Evolutionary conservation across 129 eudicot species (phyloP), one percentile per base, ranked within the genome.

Genomic region (Apium graveolens): DNA sequence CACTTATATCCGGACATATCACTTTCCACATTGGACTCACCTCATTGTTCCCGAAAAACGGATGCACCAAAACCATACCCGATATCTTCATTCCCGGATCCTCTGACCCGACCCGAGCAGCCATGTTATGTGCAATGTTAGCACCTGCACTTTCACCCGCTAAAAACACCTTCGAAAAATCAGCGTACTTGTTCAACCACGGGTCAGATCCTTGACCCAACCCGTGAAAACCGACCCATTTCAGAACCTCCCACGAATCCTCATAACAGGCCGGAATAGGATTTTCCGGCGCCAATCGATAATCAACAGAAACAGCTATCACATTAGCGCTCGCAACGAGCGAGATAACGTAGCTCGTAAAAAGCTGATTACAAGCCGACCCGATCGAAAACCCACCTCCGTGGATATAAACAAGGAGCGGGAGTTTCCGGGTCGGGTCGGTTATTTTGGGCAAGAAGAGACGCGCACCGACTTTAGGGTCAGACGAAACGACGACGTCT

Each of bases 61-160:
- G 91, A 35, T 92, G 97, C 11, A 80, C 73, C 66, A 89, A 48
- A 29, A 82, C 79, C 80, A 84, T 18, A 60, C 97, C 94, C 41
- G 44, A 80, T n/a, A 89, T 69, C 43, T 86, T 86, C 69, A 84
- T 43, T 5, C 11, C 79, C 83, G 7, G 7, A 29, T 68, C 81
- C 11, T 79, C 75, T 2, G 42, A 44, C 11, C 91, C 84, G 43
- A 80, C 86, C 6, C 87, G 79, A 0, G 77, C 70, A 73, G 81
- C 83, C 81, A 87, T 46, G 82, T 82, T 78, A 32, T 89, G 89
- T 5, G 87, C 76, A 11, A 91, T 88, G 68, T 69, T 88, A 1
- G 84, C 93, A 6, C 97, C 97, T 7, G 90, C 93, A 70, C 93
- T 88, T 21, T 91, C 93, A 11, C 97, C 97, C 0, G 81, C 87